Percentiles rank a stretch among this genome's conserved stretches.
phyloP scores from a whole-genome alignment of 805 yeast genomes.

The Candida awuae region DNA sequence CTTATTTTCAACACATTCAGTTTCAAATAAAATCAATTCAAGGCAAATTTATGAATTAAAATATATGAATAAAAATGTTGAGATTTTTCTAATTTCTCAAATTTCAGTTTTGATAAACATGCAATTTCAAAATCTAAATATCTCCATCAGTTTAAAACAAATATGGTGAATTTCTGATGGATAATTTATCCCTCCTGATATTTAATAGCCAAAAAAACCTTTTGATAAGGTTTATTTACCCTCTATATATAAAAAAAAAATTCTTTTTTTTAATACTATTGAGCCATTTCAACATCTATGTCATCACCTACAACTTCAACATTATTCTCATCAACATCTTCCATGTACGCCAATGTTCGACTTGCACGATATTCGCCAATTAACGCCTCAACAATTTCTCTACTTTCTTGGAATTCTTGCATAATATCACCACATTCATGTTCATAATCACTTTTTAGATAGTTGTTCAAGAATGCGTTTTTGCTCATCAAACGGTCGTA shows the following conservation, averaged over 20 bases:
- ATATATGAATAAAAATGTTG: too few relatives aligned
- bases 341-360: conserved; percentile 37
- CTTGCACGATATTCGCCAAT: conserved; percentile 41
- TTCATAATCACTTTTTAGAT: conserved; percentile 42
- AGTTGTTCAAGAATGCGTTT: conserved; percentile 78
- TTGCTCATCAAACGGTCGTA: conserved; percentile 74
- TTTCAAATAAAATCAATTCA: too few relatives aligned
- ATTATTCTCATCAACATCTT: conserved; percentile 35
- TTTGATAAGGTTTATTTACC: too few relatives aligned
- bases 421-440: conserved; percentile 39
- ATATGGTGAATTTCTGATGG: too few relatives aligned
- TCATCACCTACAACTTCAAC: conserved; percentile 3
- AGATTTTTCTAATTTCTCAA: too few relatives aligned
- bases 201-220: too few relatives aligned
- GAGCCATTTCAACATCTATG: background rate
- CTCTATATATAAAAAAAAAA: background rate
- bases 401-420: conserved; percentile 40
- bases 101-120: too few relatives aligned
- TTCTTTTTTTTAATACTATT: background rate
- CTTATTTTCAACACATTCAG: too few relatives aligned
- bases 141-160: too few relatives aligned
- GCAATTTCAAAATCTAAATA: too few relatives aligned
- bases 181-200: too few relatives aligned
- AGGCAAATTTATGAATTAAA: too few relatives aligned
- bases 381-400: conserved; percentile 37